These are phyloP conservation scores for Dryas alaskensis DNA, from an alignment of 306 rosid species.

Conservation along the genomic window DNA sequence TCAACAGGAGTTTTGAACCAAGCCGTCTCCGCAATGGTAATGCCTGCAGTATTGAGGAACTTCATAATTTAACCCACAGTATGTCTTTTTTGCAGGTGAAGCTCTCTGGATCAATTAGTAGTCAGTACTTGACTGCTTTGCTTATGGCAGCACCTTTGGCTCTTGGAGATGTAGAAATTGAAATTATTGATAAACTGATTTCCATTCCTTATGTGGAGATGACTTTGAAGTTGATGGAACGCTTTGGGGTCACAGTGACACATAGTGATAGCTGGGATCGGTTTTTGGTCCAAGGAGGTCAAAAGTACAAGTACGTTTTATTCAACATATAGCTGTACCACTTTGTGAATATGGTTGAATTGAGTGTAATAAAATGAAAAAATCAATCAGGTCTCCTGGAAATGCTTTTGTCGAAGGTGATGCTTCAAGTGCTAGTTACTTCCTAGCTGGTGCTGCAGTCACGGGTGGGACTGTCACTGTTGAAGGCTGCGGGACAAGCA, in stretches of 20 bases:
- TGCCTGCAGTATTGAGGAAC: slow-evolving; percentile 6
- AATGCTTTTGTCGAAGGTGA: slow-evolving; percentile 96
- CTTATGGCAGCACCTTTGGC: slow-evolving; percentile 99
- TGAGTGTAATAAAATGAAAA: slow-evolving; percentile 21
- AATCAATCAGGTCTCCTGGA: slow-evolving; percentile 73
- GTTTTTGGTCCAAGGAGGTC: slow-evolving; percentile 85
- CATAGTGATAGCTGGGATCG: slow-evolving; percentile 80
- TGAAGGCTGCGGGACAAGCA: slow-evolving; percentile 94
- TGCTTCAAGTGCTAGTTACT: slow-evolving; percentile 99
- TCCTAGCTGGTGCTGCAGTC: slow-evolving; percentile 98
- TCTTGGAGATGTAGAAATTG: slow-evolving; percentile 86
- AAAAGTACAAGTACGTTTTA: slow-evolving; percentile 87
- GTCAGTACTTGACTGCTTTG: slow-evolving; percentile 94
- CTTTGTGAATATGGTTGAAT: slow-evolving; percentile 18
- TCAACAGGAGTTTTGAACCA: not conserved
- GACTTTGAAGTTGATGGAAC: slow-evolving; percentile 98
- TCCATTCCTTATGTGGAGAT: slow-evolving; percentile 95
- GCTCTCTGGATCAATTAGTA: slow-evolving; percentile 95
- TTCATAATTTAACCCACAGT: slow-evolving; percentile 17
- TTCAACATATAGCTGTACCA: slow-evolving; percentile 9
- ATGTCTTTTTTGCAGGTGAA: slow-evolving; percentile 60
- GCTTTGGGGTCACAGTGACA: slow-evolving; percentile 81
- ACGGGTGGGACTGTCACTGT: slow-evolving; percentile 98
- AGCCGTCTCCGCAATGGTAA: not conserved
- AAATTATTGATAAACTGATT: slow-evolving; percentile 87